Evolutionary conservation across 495 filamentous ascomycete genomes (phyloP).

Genomic region (Podospora bellae-mahoneyi): DNA sequence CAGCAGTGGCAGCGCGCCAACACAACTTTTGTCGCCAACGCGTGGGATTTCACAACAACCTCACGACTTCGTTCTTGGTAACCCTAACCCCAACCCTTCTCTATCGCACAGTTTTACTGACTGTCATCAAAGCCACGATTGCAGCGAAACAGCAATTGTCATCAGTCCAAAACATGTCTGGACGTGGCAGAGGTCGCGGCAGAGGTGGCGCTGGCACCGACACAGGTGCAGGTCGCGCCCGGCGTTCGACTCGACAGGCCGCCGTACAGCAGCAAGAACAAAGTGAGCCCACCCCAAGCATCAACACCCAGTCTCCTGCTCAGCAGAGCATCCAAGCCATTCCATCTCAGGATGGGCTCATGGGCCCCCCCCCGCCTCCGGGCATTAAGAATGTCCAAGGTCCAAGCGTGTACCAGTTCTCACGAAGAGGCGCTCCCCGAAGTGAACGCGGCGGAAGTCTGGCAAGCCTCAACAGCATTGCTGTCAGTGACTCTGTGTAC

Average conservation of each 20-base stretch:
- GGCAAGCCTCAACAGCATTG: conserved; percentile 22
- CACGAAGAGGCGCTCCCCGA: conserved; percentile 10
- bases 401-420: conserved; percentile 17
- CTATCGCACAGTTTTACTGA: conserved; percentile 7
- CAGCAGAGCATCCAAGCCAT: not conserved
- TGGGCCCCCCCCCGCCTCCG: conserved; percentile 29
- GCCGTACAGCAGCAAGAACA: conserved; percentile 13
- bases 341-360: conserved; percentile 15
- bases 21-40: not conserved
- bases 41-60: conserved; percentile 29
- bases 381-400: conserved; percentile 15
- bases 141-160: not conserved
- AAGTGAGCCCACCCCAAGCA: conserved; percentile 7
- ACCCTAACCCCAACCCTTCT: conserved; percentile 41
- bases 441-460: conserved; percentile 13
- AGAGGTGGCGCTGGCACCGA: not conserved
- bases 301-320: not conserved
- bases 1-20: not conserved
- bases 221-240: conserved; percentile 13
- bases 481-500: conserved; percentile 10
- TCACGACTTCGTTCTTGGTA: conserved; percentile 4
- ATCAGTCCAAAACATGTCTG: conserved; percentile 18
- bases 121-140: not conserved
- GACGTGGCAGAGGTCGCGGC: conserved; percentile 28
- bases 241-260: conserved; percentile 4